These are phyloP conservation scores for Piper betle DNA, from an alignment of 164 flowering plant species.

Conservation along the genomic window DNA sequence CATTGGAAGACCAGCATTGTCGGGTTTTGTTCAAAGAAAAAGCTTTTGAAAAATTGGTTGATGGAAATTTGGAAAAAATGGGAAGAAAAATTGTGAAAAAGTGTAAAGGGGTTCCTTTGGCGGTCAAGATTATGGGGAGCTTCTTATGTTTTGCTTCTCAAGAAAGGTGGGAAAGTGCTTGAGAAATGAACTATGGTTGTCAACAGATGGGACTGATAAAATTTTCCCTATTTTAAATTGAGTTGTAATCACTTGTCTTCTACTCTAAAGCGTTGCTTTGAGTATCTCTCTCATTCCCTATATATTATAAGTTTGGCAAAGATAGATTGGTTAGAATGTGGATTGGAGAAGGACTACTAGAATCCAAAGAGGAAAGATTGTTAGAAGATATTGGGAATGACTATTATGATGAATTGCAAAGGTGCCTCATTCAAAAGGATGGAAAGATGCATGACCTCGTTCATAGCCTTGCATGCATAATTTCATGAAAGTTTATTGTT, in stretches of 20 bases:
- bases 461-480: constrained; percentile 2
- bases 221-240: constrained; percentile 3
- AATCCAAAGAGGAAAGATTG: neutral
- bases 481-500: neutral
- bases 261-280: constrained; percentile 9
- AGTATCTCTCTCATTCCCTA: constrained; percentile 10
- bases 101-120: constrained; percentile 15
- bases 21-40: neutral
- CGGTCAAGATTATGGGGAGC: constrained; percentile 8
- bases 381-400: neutral
- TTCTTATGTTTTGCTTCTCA: neutral
- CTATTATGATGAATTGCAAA: neutral
- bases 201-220: neutral
- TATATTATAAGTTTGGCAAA: constrained; percentile 1
- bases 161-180: neutral
- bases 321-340: constrained; percentile 5
- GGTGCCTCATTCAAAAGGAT: constrained; percentile 4
- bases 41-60: neutral
- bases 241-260: constrained; percentile 6
- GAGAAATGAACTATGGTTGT: constrained; percentile 12
- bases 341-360: constrained; percentile 5
- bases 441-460: constrained; percentile 6
- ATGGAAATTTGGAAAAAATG: neutral
- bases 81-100: constrained; percentile 3
- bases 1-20: neutral